Conservation (phyloP, 73 alveolate genomes). For the Paramecium sexaurelia region DNA sequence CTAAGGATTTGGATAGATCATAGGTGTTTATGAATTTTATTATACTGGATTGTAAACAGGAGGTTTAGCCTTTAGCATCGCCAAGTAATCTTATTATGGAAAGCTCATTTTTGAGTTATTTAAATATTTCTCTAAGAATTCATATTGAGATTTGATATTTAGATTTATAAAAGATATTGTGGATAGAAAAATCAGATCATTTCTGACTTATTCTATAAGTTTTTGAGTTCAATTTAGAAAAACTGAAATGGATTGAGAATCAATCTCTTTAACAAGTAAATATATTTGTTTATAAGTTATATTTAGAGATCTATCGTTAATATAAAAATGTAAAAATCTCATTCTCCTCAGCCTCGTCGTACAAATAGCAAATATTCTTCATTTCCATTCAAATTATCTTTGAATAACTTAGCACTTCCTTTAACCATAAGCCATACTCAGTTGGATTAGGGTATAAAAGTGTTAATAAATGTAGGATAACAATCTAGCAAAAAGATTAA, state of each 20-base stretch:
- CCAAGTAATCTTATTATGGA: conserved; percentile 25
- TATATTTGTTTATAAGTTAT: not conserved
- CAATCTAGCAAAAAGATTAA: conserved; percentile 8
- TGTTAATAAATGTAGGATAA: not conserved
- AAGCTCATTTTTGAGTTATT: conserved; percentile 41
- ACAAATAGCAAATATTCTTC: not conserved
- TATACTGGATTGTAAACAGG: not conserved
- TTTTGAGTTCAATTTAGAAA: not conserved
- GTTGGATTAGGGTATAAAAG: not conserved
- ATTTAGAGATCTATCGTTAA: not conserved
- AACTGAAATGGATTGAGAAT: not conserved
- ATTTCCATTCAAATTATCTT: not conserved
- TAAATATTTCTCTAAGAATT: conserved; percentile 9
- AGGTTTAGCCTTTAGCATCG: conserved; percentile 25
- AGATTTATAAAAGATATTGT: conserved; percentile 28
- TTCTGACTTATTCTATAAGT: not conserved
- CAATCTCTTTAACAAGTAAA: not conserved
- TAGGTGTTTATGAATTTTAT: not conserved
- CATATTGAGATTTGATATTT: not conserved
- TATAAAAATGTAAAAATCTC: conserved; percentile 17
- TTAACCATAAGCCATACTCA: not conserved
- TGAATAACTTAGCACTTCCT: conserved; percentile 4
- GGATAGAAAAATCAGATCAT: not conserved
- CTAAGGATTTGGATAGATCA: not conserved
- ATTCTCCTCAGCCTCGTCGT: conserved; percentile 29